Conservation (phyloP, 1,284 basidiomycete species). For the Irpex sp. region DNA sequence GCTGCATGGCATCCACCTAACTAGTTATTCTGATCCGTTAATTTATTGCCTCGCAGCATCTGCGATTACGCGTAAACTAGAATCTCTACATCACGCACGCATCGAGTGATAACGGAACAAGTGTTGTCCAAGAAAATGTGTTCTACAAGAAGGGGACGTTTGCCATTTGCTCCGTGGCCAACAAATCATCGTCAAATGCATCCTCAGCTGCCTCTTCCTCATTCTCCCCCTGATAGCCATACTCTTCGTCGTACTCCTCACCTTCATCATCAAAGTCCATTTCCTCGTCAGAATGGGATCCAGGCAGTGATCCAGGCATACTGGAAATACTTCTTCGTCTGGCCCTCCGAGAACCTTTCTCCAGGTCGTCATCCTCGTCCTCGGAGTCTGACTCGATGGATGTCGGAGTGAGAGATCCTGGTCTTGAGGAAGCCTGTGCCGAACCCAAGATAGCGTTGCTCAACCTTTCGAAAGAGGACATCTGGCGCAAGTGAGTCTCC, state of each 20-base stretch:
- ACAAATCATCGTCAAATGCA: conserved; percentile 83
- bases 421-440: conserved; percentile 50
- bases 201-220: conserved; percentile 65
- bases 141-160: conserved; percentile 79
- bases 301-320: conserved; percentile 84
- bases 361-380: conserved; percentile 49
- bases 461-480: conserved; percentile 79
- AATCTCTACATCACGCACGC: too few species aligned
- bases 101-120: not conserved
- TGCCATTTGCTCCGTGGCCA: conserved; percentile 88
- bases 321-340: conserved; percentile 72
- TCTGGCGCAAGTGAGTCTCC: conserved; percentile 60
- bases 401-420: conserved; percentile 58
- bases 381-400: conserved; percentile 64
- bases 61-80: too few species aligned
- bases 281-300: conserved; percentile 44
- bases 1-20: too few species aligned
- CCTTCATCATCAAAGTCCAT: conserved; percentile 64
- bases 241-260: conserved; percentile 45
- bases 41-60: too few species aligned
- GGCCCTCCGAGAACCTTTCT: conserved; percentile 45
- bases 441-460: conserved; percentile 64
- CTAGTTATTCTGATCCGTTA: too few species aligned
- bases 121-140: not conserved
- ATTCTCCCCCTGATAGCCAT: conserved; percentile 43